Evolutionary conservation across 306 rosid species (phyloP).

Genomic region (Castanea mollissima): DNA sequence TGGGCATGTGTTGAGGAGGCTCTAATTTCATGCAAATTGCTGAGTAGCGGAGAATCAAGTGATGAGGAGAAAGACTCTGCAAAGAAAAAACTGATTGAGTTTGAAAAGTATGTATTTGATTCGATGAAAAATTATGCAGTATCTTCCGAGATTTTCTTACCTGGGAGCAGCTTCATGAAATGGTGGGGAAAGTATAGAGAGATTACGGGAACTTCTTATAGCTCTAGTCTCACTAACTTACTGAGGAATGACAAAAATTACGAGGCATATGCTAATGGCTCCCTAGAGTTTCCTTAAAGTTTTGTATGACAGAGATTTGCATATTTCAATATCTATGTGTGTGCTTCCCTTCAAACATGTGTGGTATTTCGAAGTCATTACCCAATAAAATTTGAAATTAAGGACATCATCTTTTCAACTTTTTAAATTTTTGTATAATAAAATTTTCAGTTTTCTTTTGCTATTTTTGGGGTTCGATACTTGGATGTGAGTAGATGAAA

Average conservation of each 20-base stretch:
- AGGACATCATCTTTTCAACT: not conserved
- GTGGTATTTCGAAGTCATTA: not conserved
- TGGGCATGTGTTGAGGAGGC: conserved; percentile 77
- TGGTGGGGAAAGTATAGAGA: conserved; percentile 55
- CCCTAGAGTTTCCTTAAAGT: not conserved
- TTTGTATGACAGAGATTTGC: not conserved
- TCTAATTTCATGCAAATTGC: conserved; percentile 15
- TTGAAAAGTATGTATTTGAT: conserved; percentile 44
- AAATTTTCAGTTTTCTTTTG: not conserved
- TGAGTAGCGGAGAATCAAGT: not conserved
- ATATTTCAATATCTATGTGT: not conserved
- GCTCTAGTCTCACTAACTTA: conserved; percentile 21
- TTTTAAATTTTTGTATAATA: not conserved
- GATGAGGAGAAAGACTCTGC: conserved; percentile 9
- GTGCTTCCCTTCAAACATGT: not conserved
- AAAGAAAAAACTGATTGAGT: conserved; percentile 9
- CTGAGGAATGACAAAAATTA: conserved; percentile 22
- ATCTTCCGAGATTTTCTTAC: conserved; percentile 64
- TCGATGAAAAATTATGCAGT: conserved; percentile 35
- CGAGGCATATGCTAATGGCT: conserved; percentile 28
- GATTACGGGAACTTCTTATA: not conserved
- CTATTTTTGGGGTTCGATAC: not conserved
- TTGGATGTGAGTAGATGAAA: not conserved
- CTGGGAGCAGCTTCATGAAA: conserved; percentile 47
- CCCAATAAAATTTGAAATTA: not conserved